phyloP scores from a whole-genome alignment of 495 filamentous ascomycete species.

The Melanomma pulvis-pyrius region DNA sequence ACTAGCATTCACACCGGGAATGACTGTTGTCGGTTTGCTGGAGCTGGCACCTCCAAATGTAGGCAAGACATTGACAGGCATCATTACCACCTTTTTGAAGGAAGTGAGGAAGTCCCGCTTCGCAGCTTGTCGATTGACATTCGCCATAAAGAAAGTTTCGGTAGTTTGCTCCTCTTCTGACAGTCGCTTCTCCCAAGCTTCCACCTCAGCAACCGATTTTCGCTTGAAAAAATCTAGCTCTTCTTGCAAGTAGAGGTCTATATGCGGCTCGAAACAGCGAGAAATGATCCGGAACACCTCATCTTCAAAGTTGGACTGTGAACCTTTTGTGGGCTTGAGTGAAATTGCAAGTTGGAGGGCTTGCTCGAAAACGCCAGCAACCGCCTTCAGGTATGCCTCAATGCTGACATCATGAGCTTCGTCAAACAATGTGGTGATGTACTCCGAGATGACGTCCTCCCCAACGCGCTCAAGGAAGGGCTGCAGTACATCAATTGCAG shows the following conservation, averaged over 20 bases:
- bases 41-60: slow-evolving; percentile 50
- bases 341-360: slow-evolving; percentile 72
- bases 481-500: slow-evolving; percentile 69
- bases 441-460: slow-evolving; percentile 84
- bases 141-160: slow-evolving; percentile 93
- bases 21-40: slow-evolving; percentile 50
- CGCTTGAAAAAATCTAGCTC: slow-evolving; percentile 84
- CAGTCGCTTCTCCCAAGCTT: slow-evolving; percentile 85
- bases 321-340: slow-evolving; percentile 65
- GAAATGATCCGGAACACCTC: slow-evolving; percentile 62
- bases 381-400: slow-evolving; percentile 79
- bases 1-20: slow-evolving; percentile 27
- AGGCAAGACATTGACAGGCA: slow-evolving; percentile 86
- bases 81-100: slow-evolving; percentile 99
- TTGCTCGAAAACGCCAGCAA: slow-evolving; percentile 86
- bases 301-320: slow-evolving; percentile 58
- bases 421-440: slow-evolving; percentile 82
- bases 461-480: slow-evolving; percentile 80
- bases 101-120: slow-evolving; percentile 95
- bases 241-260: slow-evolving; percentile 91
- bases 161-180: slow-evolving; percentile 87
- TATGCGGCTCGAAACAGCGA: slow-evolving; percentile 82
- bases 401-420: slow-evolving; percentile 79
- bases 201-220: slow-evolving; percentile 74
- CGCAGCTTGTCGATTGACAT: slow-evolving; percentile 89